Base-by-base conservation (phyloP, 208 protist genomes). In the Wallacemonas rigidus region DNA sequence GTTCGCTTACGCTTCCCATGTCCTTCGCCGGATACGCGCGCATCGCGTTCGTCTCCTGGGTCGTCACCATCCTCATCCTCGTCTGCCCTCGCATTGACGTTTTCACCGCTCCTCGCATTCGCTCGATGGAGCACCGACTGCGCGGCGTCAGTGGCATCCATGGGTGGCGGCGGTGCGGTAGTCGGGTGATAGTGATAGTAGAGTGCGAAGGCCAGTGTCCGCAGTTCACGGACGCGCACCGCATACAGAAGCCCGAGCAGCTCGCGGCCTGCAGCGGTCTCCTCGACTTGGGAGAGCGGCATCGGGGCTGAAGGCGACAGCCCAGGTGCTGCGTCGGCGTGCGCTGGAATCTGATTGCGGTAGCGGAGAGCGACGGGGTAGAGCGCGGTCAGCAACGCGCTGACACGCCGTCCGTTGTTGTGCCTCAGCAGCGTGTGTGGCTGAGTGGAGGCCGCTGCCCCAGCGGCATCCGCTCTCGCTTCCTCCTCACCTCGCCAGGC, bases 161-260 rank as follows among this genome's bases (percentile, higher is more conserved):
- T 50, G 45, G 12, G 0, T 50, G 45, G 26, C 26, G 63, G 26
- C 17, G 63, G 15, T 53, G 48, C 63, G 11, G 17, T 41, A 43
- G 12, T 69, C 17, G 51, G 50, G 47, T 69, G 50, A 48, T 69
- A 63, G 39, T 68, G 62, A 45, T 69, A 44, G 53, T 60, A 58
- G 2, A 75, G 45, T 3, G 44, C 38, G 48, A 69, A 50, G 53
- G 62, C 64, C 41, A 83, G 76, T 4, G 67, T 50, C 11, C 76
- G 73, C 44, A 88, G 39, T 65, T 82, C 83, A 4, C 53, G 69
- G 1, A 63, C 73, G 2, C 83, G 75, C 14, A 80, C 73, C n/a
- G 80, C 79, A 17, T 80, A 72, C 35, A 80, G 55, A 4, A 87
- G 44, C 17, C 71, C 55, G 15, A 68, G 14, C 2, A 86, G 48